Base-by-base conservation (phyloP, 2,329 filamentous ascomycete species). In the Aspergillus ibericus region DNA sequence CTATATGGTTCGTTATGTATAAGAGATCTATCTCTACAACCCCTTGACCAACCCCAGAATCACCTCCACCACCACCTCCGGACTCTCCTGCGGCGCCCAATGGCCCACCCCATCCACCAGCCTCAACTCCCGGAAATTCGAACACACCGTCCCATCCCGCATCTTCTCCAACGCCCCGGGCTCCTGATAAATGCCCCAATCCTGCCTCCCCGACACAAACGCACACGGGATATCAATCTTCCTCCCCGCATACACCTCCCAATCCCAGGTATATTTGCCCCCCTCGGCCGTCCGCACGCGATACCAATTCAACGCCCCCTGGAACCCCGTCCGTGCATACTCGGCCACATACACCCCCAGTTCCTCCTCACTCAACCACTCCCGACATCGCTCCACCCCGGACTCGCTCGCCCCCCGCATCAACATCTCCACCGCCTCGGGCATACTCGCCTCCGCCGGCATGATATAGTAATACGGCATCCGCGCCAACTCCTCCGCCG, bases 381-480 rank as follows among this genome's bases (percentile, higher is more conserved):
- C 60, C 8, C 66, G 64, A 2, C 68, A 72, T 3, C 63, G 62
- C 59, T 78, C 75, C 2, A 76, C 78, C 9, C 78, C 79, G 29
- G 63, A 68, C 1, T 63, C 46, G 0, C 71, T 67, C 65, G 88
- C 82, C 16, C 68, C 69, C 1, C 68, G 62, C 85, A 89, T 88
- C 65, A 83, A 80, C 9, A 74, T 63, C 1, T 78, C 77, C 1
- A 91, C 81, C 0, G 80, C 78, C 48, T 84, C 77, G 0, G 85
- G 84, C 83, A 90, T 89, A 1, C 80, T 82, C 8, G 78, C 74
- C 48, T 82, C 67, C 2, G 81, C 70, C 1, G 80, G 83, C 86
- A 90, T 88, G 64, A 89, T 80, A 73, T 90, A 90, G 76, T 90
- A 90, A 53, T 83, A 78, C 0, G 88, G 88, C 78, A 90, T 81